A percentile compares a stretch with the other conserved stretches of the same genome.
Evolutionary conservation across 2,329 filamentous ascomycete species (phyloP).

Genomic region (Scopulariopsis brevicaulis): DNA sequence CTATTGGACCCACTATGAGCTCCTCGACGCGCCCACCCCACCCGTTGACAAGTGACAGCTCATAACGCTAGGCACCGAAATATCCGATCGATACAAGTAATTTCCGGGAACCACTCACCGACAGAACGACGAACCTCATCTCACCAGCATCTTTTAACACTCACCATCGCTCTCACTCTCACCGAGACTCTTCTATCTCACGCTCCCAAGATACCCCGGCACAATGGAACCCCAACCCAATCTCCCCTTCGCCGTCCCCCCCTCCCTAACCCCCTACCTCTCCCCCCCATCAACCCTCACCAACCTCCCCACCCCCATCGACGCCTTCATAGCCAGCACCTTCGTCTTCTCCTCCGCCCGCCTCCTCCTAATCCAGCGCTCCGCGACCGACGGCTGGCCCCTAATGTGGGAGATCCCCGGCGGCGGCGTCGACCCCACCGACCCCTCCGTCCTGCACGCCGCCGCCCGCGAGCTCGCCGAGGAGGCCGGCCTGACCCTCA

Average conservation of each 20-base stretch:
- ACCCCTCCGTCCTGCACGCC: slow-evolving; percentile 27
- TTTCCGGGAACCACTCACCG: no score
- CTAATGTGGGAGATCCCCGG: slow-evolving; percentile 36
- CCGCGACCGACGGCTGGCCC: slow-evolving; percentile 29
- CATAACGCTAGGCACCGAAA: no score
- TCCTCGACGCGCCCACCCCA: neutral
- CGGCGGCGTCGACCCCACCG: slow-evolving; percentile 28
- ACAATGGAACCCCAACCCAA: neutral
- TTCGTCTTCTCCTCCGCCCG: slow-evolving; percentile 20
- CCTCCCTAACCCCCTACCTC: neutral
- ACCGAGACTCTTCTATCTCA: no score
- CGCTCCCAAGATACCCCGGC: neutral
- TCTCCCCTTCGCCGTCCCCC: neutral
- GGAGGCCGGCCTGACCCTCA: slow-evolving; percentile 26
- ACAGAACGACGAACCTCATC: no score
- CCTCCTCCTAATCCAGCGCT: slow-evolving; percentile 34
- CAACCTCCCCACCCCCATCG: slow-evolving; percentile 1
- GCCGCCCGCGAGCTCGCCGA: slow-evolving; percentile 35
- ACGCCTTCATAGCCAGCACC: slow-evolving; percentile 17
- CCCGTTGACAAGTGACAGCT: no score
- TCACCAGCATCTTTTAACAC: no score
- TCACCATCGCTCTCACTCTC: no score
- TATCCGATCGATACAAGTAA: no score
- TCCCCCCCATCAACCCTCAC: neutral
- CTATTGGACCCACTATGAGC: neutral